phyloP scores from a whole-genome alignment of 2,329 filamentous ascomycete species.

The Botryotinia globosa region DNA sequence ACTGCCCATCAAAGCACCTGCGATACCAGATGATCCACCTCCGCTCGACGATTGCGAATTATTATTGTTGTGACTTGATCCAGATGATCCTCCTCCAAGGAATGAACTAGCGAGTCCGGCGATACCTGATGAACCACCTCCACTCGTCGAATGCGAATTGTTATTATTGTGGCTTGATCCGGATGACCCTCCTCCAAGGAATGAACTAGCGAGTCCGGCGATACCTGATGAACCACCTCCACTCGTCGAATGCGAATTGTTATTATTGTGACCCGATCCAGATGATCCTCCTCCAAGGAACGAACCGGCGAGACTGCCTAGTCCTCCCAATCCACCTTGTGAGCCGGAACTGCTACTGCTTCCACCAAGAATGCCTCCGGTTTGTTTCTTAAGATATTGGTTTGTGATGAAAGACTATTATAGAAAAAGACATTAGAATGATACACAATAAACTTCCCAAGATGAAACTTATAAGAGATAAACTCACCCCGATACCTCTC shows the following conservation, averaged over 20 bases:
- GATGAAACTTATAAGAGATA: neutral
- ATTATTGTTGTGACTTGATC: constrained; percentile 30
- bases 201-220: constrained; percentile 41
- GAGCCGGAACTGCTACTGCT: constrained; percentile 21
- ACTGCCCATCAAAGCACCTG: constrained; percentile 49
- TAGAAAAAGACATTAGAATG: neutral
- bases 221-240: constrained; percentile 37
- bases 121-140: constrained; percentile 37
- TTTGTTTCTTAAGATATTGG: constrained; percentile 27
- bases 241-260: constrained; percentile 31
- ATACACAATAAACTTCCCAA: too few species aligned
- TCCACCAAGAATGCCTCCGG: constrained; percentile 14
- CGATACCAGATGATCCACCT: constrained; percentile 38
- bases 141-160: constrained; percentile 30
- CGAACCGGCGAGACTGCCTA: constrained; percentile 44
- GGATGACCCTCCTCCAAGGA: constrained; percentile 33
- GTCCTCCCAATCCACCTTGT: constrained; percentile 34
- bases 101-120: constrained; percentile 42
- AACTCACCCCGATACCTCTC: constrained; percentile 63
- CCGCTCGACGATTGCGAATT: constrained; percentile 31
- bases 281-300: constrained; percentile 31
- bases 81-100: constrained; percentile 32
- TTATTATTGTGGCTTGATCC: constrained; percentile 31
- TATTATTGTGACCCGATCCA: constrained; percentile 30
- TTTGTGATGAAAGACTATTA: constrained; percentile 37